phyloP scores from a whole-genome alignment of 345 rosid genomes.

The Cardamine chenopodiifolia region DNA sequence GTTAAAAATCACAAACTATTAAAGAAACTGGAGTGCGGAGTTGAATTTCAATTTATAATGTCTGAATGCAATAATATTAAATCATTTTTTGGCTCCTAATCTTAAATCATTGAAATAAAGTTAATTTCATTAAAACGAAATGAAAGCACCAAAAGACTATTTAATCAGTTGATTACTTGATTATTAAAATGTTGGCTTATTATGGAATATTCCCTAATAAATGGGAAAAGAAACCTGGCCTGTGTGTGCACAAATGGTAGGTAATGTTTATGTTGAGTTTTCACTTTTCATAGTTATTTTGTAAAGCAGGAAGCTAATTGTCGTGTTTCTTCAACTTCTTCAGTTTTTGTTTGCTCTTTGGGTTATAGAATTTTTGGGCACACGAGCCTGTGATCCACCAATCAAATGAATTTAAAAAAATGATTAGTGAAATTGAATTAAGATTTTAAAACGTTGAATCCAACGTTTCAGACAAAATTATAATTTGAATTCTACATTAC shows the following conservation, averaged over 20 bases:
- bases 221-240: conserved; percentile 20
- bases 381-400: neutral
- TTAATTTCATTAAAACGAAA: neutral
- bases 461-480: neutral
- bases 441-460: neutral
- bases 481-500: neutral
- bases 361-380: neutral
- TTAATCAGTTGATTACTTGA: conserved; percentile 13
- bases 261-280: conserved; percentile 1
- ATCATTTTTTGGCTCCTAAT: conserved; percentile 5
- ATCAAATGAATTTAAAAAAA: neutral
- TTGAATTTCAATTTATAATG: neutral
- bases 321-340: conserved; percentile 15
- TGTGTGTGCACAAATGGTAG: conserved; percentile 24
- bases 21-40: neutral
- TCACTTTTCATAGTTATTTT: conserved; percentile 18
- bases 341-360: neutral
- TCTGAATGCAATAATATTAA: conserved; percentile 21
- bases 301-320: neutral
- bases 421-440: neutral
- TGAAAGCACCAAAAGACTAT: neutral
- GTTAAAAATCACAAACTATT: neutral
- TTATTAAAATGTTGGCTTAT: conserved; percentile 4
- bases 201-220: conserved; percentile 34
- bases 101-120: conserved; percentile 7